Evolutionary conservation across 1,284 basidiomycete species (phyloP).

Genomic region (Cystobasidiaceae sp.): DNA sequence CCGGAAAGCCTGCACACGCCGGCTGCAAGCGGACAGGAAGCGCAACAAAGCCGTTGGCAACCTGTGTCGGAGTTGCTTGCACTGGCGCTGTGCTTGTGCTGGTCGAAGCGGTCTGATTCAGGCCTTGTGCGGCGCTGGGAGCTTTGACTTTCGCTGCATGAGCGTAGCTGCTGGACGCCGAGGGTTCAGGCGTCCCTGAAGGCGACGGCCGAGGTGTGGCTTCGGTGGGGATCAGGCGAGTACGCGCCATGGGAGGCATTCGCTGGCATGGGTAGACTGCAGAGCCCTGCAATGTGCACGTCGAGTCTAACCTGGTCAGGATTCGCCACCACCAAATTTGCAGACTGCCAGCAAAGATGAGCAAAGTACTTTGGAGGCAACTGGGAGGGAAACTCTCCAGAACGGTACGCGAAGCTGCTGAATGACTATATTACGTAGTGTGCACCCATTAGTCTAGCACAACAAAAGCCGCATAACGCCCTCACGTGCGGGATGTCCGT

Average conservation of each 20-base stretch:
- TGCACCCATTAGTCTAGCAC: too few relatives aligned
- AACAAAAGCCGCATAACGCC: too few relatives aligned
- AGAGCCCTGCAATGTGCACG: too few relatives aligned
- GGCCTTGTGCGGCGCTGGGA: neutral
- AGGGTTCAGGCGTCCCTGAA: neutral
- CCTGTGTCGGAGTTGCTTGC: neutral
- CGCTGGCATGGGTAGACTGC: too few relatives aligned
- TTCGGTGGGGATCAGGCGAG: slow-evolving; percentile 23
- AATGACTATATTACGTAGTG: too few relatives aligned
- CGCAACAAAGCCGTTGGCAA: slow-evolving; percentile 8
- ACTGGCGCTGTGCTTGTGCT: neutral
- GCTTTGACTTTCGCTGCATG: neutral
- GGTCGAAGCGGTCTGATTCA: neutral
- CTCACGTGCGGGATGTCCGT: too few relatives aligned
- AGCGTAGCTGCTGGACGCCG: neutral
- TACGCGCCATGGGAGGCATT: neutral
- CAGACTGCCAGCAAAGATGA: too few relatives aligned
- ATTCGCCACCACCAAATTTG: too few relatives aligned
- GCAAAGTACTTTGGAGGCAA: too few relatives aligned
- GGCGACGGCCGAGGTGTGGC: slow-evolving; percentile 2
- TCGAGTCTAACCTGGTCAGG: too few relatives aligned
- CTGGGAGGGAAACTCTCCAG: too few relatives aligned
- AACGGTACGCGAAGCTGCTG: too few relatives aligned
- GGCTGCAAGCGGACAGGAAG: slow-evolving; percentile 1
- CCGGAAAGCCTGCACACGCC: neutral